Percentiles rank a stretch among this genome's conserved stretches.
Evolutionary conservation across 495 filamentous ascomycete genomes (phyloP).

Genomic region (Clohesyomyces aquaticus): DNA sequence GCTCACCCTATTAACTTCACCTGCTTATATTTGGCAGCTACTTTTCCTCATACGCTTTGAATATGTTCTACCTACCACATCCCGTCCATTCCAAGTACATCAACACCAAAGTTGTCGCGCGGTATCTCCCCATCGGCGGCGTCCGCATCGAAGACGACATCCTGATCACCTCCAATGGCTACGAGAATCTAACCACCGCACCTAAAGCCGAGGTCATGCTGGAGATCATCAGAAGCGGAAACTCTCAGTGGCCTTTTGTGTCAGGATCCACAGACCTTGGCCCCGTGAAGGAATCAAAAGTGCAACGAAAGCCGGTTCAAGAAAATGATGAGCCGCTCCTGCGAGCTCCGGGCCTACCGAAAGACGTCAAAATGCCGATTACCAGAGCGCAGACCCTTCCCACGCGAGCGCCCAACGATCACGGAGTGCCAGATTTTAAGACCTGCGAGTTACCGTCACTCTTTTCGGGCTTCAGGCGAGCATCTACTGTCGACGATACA

Average conservation of each 20-base stretch:
- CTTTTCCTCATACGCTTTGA: constrained; percentile 66
- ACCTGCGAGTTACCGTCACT: constrained; percentile 19
- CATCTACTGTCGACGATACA: constrained; percentile 11
- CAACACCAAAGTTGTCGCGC: constrained; percentile 68
- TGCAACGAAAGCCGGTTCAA: background rate
- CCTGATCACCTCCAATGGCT: constrained; percentile 73
- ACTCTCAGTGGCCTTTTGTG: constrained; percentile 17
- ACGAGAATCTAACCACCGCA: constrained; percentile 82
- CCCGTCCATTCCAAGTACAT: constrained; percentile 69
- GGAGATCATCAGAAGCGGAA: constrained; percentile 54
- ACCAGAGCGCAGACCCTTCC: constrained; percentile 5
- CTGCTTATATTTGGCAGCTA: constrained; percentile 50
- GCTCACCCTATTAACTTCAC: background rate
- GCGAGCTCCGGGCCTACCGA: constrained; percentile 17
- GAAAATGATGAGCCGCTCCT: constrained; percentile 5
- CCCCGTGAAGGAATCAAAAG: background rate
- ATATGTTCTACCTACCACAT: constrained; percentile 64
- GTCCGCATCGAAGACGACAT: constrained; percentile 94
- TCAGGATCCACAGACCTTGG: constrained; percentile 9
- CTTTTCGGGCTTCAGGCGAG: constrained; percentile 10
- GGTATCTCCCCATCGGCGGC: constrained; percentile 79
- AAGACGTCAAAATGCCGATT: background rate
- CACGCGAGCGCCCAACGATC: background rate
- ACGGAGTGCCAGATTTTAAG: constrained; percentile 13
- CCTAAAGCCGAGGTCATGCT: constrained; percentile 76